phyloP scores from a whole-genome alignment of 2,329 filamentous ascomycete species.

The Alternaria conjuncta region DNA sequence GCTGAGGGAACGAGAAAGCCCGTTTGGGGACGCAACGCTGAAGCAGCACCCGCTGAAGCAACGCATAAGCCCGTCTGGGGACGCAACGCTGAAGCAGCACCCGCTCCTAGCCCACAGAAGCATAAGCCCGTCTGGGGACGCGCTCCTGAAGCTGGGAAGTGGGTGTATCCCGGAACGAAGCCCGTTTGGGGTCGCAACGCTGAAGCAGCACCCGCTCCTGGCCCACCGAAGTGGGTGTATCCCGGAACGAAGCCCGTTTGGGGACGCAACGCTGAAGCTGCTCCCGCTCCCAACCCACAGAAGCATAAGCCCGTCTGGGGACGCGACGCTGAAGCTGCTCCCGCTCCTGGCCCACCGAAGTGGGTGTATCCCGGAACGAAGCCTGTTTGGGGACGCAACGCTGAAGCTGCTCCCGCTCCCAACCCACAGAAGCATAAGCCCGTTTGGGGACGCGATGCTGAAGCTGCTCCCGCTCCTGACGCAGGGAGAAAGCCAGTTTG shows the following conservation, averaged over 20 bases:
- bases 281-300: slow-evolving; percentile 14
- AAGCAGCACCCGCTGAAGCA: neutral
- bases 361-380: neutral
- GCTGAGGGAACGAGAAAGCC: neutral
- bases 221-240: neutral
- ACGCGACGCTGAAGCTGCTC: too few species aligned
- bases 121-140: slow-evolving; percentile 3
- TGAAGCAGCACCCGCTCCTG: neutral
- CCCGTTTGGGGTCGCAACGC: too few species aligned
- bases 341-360: neutral
- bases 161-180: neutral
- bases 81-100: slow-evolving; percentile 12
- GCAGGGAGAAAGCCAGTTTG: neutral
- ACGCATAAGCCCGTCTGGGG: neutral
- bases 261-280: slow-evolving; percentile 11
- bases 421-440: slow-evolving; percentile 18
- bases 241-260: neutral
- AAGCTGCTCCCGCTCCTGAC: neutral
- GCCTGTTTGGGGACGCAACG: neutral
- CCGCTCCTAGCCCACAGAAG: slow-evolving; percentile 17
- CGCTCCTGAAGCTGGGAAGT: too few species aligned
- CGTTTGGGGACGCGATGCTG: neutral
- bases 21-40: neutral
- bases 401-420: slow-evolving; percentile 15
- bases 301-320: slow-evolving; percentile 13